These are phyloP conservation scores for Magnaporthales sp. DNA, from an alignment of 2,329 filamentous ascomycete genomes.

Conservation along the genomic window DNA sequence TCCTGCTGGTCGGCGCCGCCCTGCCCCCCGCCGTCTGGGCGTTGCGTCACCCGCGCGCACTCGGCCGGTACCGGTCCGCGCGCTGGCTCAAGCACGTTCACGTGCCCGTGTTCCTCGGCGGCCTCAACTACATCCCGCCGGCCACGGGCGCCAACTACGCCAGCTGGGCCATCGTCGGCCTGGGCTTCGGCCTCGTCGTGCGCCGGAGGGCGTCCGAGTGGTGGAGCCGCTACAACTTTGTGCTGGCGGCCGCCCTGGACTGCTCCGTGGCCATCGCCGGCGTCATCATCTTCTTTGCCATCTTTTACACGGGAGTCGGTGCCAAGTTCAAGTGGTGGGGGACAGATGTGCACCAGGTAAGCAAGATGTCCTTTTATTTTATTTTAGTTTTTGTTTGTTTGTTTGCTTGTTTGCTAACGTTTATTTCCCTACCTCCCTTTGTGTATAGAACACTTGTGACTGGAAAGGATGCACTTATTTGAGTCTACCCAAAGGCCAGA, in stretches of 20 bases:
- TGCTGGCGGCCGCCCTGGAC: constrained; percentile 23
- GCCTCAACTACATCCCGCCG: constrained; percentile 28
- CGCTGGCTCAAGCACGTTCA: constrained; percentile 18
- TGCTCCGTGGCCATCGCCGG: constrained; percentile 22
- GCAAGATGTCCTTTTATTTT: too few relatives aligned
- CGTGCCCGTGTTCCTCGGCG: constrained; percentile 26
- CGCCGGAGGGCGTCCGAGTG: constrained; percentile 32
- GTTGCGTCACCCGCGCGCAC: background rate
- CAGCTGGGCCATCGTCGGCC: constrained; percentile 32
- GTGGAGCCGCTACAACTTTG: constrained; percentile 36
- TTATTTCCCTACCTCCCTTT: too few relatives aligned
- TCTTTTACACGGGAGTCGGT: constrained; percentile 21
- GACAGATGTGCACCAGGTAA: constrained; percentile 17
- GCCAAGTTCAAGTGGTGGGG: constrained; percentile 26
- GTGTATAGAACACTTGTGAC: background rate
- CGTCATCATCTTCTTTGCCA: constrained; percentile 26
- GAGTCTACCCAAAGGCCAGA: background rate
- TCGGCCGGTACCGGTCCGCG: background rate
- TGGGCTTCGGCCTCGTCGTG: constrained; percentile 35
- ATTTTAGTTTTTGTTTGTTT: too few relatives aligned
- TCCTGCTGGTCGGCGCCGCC: constrained; percentile 39
- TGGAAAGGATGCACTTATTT: background rate
- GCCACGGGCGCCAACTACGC: constrained; percentile 25
- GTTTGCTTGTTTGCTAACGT: background rate
- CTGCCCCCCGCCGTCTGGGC: constrained; percentile 17